Evolutionary conservation across 1,284 basidiomycete genomes (phyloP), one percentile per base, ranked within the genome.

Genomic region (Leccinum insolens): DNA sequence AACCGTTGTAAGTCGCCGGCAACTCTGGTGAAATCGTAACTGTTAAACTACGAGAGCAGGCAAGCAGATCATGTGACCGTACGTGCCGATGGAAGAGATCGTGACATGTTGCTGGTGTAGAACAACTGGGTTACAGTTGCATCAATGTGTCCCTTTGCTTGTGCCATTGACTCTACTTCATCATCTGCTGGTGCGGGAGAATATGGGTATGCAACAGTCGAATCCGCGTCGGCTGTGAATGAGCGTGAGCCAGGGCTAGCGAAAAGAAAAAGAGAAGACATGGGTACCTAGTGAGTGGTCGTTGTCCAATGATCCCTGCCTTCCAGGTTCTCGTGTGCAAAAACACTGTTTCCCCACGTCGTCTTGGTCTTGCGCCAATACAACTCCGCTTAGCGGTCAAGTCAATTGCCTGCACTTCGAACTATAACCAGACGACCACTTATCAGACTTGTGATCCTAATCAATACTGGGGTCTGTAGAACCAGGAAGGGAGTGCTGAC

Each of bases 1-100:
- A 95, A 86, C 78, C 96, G 94, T 81, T 99, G 97, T 91, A 99
- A 99, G 86, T 99, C 98, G 49, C 96, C 95, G 3, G 95, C 85
- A 8, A 88, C 85, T 80, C 98, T 96, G 76, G 93, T 93, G 79
- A 98, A 98, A 34, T 96, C 96, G 71, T 95, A 92, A 57, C 89
- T 88, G 71, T 39, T 34, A 60, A 7, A 37, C 1, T 6, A 25
- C 60, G 9, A 63, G 25, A 3, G 5, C 61, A n/a, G 59, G 17
- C 76, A 52, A 78, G 74, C 20, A 80, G 69, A 46, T 60, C 17
- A 14, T 14, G 61, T 41, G 7, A 4, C 20, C 28, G 17, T 66
- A 73, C 78, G 68, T 74, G 86, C 78, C 88, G 84, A 78, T 93
- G 92, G 80, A 87, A 91, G 49, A 93, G 78, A 76, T 94, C 91